A percentile compares a stretch with the other conserved stretches of the same genome.
Evolutionary conservation across 2,329 filamentous ascomycete genomes (phyloP).

Genomic region (Fusarium liriodendri): DNA sequence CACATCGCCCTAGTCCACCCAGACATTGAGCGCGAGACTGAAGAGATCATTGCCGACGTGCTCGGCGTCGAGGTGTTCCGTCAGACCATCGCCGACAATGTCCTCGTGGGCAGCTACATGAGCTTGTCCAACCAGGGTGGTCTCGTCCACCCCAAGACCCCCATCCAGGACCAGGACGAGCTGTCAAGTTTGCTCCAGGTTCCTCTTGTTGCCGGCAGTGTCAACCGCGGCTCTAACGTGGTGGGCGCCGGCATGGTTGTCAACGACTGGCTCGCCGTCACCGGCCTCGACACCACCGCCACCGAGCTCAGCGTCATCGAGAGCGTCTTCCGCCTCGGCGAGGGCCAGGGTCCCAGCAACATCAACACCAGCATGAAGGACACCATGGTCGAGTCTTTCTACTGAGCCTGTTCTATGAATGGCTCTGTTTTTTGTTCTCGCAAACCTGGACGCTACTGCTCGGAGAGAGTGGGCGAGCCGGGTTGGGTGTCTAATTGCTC

Average conservation of each 20-base stretch:
- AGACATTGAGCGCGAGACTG: constrained; percentile 95
- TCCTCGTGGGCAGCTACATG: constrained; percentile 97
- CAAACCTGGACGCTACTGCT: background rate
- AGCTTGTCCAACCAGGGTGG: constrained; percentile 94
- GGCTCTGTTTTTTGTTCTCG: constrained; percentile 6
- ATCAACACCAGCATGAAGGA: constrained; percentile 93
- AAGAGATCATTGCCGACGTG: constrained; percentile 98
- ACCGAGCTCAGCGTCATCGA: constrained; percentile 97
- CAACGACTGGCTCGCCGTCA: constrained; percentile 95
- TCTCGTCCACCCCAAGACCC: constrained; percentile 96
- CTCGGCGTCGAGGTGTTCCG: constrained; percentile 89
- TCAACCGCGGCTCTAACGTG: constrained; percentile 92
- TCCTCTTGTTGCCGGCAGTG: constrained; percentile 90
- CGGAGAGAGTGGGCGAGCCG: background rate
- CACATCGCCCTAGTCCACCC: constrained; percentile 97
- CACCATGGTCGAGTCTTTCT: constrained; percentile 99
- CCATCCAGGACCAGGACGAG: constrained; percentile 98
- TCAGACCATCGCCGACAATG: constrained; percentile 97
- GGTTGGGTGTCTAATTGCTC: constrained; percentile 12
- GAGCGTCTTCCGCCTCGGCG: constrained; percentile 93
- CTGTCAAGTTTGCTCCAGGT: constrained; percentile 93
- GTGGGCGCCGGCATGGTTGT: constrained; percentile 78
- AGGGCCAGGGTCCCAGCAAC: constrained; percentile 81
- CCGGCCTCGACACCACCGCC: constrained; percentile 93
- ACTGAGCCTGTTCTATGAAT: constrained; percentile 64